Evolutionary conservation across 2,329 filamentous ascomycete genomes (phyloP), one percentile per base, ranked within the genome.

Genomic region (Pseudocercospora fuligena): DNA sequence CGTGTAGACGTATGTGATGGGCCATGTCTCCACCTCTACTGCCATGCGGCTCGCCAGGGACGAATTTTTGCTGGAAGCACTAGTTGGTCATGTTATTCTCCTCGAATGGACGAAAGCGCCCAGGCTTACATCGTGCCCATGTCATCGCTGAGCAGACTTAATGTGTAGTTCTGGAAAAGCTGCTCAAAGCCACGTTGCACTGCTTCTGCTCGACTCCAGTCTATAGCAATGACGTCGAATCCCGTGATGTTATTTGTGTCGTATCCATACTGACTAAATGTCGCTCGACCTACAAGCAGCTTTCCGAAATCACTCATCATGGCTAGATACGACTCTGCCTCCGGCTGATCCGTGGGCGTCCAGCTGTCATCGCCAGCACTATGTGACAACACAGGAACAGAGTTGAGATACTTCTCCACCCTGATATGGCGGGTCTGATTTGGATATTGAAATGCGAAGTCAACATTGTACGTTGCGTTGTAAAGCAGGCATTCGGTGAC

Each of bases 21-120:
- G 61, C 53, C 51, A 63, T 14, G 61, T 64, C 56, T 59, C 56
- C 7, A 59, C 56, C 3, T 59, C 16, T 5, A 59, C 56, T 2
- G 21, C 5, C 1, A 54, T 27, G 51, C 2, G 14, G 14, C 6
- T 7, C 16, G 51, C 51, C 5, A 1, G 2, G 6, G 51, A 25
- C 3, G 51, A 54, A 27, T 54, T 54, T 14, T 54, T 54, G 23
- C 51, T 54, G 51, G 11, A 54, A 3, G 49, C 25, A 21, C 19
- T 53, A 5, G 49, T n/a, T n/a, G 19, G 14, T 4, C n/a, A n/a
- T n/a, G n/a, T n/a, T n/a, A n/a, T n/a, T n/a, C n/a, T n/a, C n/a
- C n/a, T n/a, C n/a, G n/a, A n/a, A n/a, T n/a, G n/a, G n/a, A n/a
- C n/a, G n/a, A n/a, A n/a, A n/a, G n/a, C n/a, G n/a, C n/a, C n/a